A percentile compares a stretch with the other conserved stretches of the same genome.
Evolutionary conservation across 495 filamentous ascomycete genomes (phyloP).

Genomic region (Penicillium argentinense): DNA sequence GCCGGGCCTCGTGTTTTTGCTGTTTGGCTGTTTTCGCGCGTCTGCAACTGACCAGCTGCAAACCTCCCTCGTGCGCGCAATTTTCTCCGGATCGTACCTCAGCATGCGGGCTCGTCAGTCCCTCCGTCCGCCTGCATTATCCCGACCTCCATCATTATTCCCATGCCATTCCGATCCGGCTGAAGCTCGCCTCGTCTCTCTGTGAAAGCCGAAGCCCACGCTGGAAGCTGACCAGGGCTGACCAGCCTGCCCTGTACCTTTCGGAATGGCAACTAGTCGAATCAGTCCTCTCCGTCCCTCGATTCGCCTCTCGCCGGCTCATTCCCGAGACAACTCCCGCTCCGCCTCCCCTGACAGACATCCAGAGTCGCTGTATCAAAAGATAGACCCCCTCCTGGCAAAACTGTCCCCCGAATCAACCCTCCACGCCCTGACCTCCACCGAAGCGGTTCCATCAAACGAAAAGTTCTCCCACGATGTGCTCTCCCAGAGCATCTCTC

Average conservation of each 20-base stretch:
- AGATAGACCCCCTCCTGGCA: constrained; percentile 51
- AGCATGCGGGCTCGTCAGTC: constrained; percentile 34
- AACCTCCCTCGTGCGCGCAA: neutral
- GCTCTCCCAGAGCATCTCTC: constrained; percentile 64
- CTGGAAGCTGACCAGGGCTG: constrained; percentile 9
- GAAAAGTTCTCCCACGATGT: constrained; percentile 47
- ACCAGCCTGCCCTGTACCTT: constrained; percentile 2
- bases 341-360: constrained; percentile 28
- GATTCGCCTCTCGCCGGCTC: constrained; percentile 29
- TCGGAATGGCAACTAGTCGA: constrained; percentile 41
- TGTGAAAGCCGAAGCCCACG: too few species aligned
- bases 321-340: constrained; percentile 26
- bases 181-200: constrained; percentile 12
- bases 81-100: constrained; percentile 15
- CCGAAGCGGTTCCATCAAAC: constrained; percentile 54
- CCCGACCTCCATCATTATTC: constrained; percentile 22
- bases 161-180: constrained; percentile 18
- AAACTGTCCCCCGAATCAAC: constrained; percentile 57
- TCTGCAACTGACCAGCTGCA: too few species aligned
- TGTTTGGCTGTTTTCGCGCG: constrained; percentile 3
- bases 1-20: too few species aligned
- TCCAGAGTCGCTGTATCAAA: constrained; percentile 28
- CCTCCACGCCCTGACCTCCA: constrained; percentile 52
- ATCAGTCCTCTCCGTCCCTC: constrained; percentile 26
- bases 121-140: constrained; percentile 23